phyloP scores from a whole-genome alignment of 495 filamentous ascomycete genomes.

The Tuber microsphaerosporum region DNA sequence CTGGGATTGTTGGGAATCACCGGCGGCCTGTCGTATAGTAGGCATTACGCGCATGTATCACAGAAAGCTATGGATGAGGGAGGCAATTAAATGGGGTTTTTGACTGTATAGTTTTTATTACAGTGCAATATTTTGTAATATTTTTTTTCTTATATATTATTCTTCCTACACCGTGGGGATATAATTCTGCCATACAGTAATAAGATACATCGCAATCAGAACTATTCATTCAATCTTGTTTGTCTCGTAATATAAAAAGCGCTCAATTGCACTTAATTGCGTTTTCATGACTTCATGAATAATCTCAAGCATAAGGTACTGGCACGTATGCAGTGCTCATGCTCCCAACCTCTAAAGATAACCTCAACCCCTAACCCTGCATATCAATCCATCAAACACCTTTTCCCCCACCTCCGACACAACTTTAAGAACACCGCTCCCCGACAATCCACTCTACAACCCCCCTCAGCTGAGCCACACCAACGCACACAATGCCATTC shows the following conservation, averaged over 20 bases:
- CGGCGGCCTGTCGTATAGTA: not conserved
- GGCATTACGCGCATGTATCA: not conserved
- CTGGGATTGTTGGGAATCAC: not conserved
- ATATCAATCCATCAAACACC: not conserved
- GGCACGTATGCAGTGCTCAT: no score
- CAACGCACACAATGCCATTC: not conserved
- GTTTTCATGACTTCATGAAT: not conserved
- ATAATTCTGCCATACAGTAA: not conserved
- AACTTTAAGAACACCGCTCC: not conserved
- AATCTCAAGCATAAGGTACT: not conserved
- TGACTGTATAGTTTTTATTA: not conserved
- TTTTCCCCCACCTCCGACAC: not conserved
- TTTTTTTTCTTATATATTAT: not conserved
- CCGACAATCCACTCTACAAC: not conserved
- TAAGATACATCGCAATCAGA: not conserved
- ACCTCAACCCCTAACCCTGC: not conserved
- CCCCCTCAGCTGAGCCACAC: not conserved
- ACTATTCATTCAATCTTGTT: not conserved
- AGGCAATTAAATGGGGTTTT: not conserved
- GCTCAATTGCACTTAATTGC: not conserved
- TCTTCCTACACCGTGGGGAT: not conserved
- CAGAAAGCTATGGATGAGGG: not conserved
- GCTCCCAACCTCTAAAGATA: not conserved
- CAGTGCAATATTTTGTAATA: not conserved
- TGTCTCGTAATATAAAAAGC: not conserved